Evolutionary conservation across 306 rosid species (phyloP), one percentile per base, ranked within the genome.

Genomic region (Vigna reflexopilosa): DNA sequence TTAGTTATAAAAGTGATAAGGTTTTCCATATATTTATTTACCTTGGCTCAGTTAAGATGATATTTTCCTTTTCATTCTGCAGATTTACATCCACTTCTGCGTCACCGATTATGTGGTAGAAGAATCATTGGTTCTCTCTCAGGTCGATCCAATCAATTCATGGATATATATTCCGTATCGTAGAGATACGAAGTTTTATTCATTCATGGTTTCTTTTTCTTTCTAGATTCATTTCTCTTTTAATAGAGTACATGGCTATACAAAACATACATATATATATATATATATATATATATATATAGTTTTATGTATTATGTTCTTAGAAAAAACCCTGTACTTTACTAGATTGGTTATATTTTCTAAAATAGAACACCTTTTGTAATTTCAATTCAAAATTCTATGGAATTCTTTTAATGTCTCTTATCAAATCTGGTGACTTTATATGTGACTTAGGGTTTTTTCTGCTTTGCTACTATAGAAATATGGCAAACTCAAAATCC

Each of bases 21-120:
- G 16, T 45, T 40, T 24, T 54, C 11, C 61, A 30, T 56, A 52
- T 9, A 52, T 9, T 4, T 32, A 17, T 14, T 61, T 59, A 16
- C 13, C 14, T 11, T 16, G 30, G 26, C 7, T 47, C 49, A 36
- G 6, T 14, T 58, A 62, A 50, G n/a, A 28, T 71, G 14, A 58
- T 22, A 34, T 57, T 51, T 67, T 69, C 47, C 62, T 68, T 44
- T 45, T 71, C 26, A 62, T 71, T 83, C 80, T 90, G 81, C 90
- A 94, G 98, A 59, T 87, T 86, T 75, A 83, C 92, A 65, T 83
- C 89, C 52, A 85, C 82, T 54, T 81, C 83, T 32, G 76, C 83
- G 0, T 48, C 84, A 63, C 76, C 85, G 54, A 51, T 67, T 56
- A n/a, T 80, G 12, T 80, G 91, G 86, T 88, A 85, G 86, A 81